These are phyloP conservation scores for Entomortierella chlamydospora DNA, from an alignment of 192 early-diverging fungal species.

Conservation along the genomic window DNA sequence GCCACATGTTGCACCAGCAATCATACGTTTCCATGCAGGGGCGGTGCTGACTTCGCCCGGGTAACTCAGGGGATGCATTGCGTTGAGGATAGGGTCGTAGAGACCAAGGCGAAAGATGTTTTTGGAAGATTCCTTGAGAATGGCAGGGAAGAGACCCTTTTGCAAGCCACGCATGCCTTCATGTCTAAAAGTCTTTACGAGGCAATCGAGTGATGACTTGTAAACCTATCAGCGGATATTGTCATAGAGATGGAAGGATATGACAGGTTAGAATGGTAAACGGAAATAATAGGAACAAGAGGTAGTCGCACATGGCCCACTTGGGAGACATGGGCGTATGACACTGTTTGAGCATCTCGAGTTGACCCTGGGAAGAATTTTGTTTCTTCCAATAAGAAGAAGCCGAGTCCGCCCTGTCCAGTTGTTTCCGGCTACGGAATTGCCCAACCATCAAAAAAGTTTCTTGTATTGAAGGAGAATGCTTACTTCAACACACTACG, in stretches of 20 bases:
- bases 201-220: slow-evolving; percentile 72
- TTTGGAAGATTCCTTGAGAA: slow-evolving; percentile 77
- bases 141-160: slow-evolving; percentile 78
- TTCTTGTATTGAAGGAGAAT: too few relatives aligned
- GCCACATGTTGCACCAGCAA: slow-evolving; percentile 77
- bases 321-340: too few relatives aligned
- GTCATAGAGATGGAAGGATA: not conserved
- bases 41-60: slow-evolving; percentile 58
- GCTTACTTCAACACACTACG: too few relatives aligned
- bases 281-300: too few relatives aligned
- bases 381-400: too few relatives aligned
- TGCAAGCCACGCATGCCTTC: slow-evolving; percentile 78
- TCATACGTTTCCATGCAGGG: slow-evolving; percentile 81
- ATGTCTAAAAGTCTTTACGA: slow-evolving; percentile 71
- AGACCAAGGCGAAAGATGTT: slow-evolving; percentile 79
- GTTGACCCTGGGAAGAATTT: not conserved
- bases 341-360: too few relatives aligned
- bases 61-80: slow-evolving; percentile 64
- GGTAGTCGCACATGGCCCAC: too few relatives aligned
- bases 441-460: too few relatives aligned
- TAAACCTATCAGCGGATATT: slow-evolving; percentile 67
- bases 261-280: not conserved
- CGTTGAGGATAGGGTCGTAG: slow-evolving; percentile 76
- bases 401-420: too few relatives aligned
- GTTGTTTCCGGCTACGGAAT: too few relatives aligned